Percentiles rank a stretch among this genome's conserved stretches.
These are phyloP conservation scores for Ceratocystis huliohia DNA, from an alignment of 2,329 filamentous ascomycete genomes.

Conservation along the genomic window DNA sequence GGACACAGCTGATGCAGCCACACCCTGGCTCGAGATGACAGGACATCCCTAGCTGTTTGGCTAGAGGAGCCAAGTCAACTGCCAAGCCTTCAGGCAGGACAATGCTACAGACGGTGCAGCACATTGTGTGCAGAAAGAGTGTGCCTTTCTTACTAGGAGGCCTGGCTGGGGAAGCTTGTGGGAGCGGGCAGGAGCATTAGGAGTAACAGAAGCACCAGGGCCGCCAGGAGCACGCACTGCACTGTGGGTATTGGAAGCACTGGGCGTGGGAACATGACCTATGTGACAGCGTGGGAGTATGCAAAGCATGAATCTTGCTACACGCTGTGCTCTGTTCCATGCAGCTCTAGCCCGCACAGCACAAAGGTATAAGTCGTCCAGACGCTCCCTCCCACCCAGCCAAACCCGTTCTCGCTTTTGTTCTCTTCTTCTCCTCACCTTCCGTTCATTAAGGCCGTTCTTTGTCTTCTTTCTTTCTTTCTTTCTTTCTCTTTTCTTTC, in stretches of 20 bases:
- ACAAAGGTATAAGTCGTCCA: not conserved
- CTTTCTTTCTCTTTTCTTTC: slow-evolving; percentile 24
- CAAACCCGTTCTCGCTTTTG: slow-evolving; percentile 16
- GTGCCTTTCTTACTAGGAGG: too few species aligned
- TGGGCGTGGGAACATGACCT: too few species aligned
- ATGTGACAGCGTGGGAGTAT: not conserved
- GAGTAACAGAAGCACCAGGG: too few species aligned
- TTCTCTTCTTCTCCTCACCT: slow-evolving; percentile 21
- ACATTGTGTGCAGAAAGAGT: not conserved
- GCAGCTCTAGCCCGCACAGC: not conserved
- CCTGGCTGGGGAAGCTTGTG: too few species aligned
- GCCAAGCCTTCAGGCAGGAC: slow-evolving; percentile 4
- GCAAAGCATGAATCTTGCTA: not conserved
- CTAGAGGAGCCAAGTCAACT: slow-evolving; percentile 7
- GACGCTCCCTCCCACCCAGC: not conserved
- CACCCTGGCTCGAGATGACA: slow-evolving; percentile 15
- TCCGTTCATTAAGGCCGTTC: slow-evolving; percentile 25
- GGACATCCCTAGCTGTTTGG: slow-evolving; percentile 14
- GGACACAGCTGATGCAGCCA: not conserved
- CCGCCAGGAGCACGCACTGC: too few species aligned
- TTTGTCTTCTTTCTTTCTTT: slow-evolving; percentile 24
- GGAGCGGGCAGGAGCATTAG: too few species aligned
- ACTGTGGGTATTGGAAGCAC: too few species aligned
- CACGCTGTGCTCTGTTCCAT: not conserved
- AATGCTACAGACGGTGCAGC: slow-evolving; percentile 4